phyloP scores from a whole-genome alignment of 768 basidiomycete species.

The Amanita pallidorosea region DNA sequence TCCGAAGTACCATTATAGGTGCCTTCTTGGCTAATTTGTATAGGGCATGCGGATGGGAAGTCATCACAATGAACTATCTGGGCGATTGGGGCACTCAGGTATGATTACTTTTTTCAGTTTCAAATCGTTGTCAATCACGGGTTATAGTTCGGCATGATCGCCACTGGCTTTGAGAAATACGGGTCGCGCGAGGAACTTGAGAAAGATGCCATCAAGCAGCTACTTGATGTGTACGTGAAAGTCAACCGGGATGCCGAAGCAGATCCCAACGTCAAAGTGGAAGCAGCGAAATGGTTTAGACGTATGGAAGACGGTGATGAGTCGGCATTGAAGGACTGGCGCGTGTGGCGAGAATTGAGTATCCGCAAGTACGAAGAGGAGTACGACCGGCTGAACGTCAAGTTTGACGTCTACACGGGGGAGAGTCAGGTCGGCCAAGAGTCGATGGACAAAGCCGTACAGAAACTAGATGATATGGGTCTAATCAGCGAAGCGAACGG shows the following conservation, averaged over 20 bases:
- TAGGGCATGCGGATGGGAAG: slow-evolving; percentile 88
- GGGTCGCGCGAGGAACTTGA: slow-evolving; percentile 78
- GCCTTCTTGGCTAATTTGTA: slow-evolving; percentile 87
- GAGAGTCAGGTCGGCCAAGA: slow-evolving; percentile 74
- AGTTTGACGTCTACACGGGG: slow-evolving; percentile 88
- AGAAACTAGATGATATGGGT: slow-evolving; percentile 56
- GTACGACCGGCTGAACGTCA: slow-evolving; percentile 81
- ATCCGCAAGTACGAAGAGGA: slow-evolving; percentile 83
- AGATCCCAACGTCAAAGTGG: slow-evolving; percentile 60
- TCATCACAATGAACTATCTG: slow-evolving; percentile 86
- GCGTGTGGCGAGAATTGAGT: slow-evolving; percentile 84
- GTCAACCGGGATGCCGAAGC: slow-evolving; percentile 77
- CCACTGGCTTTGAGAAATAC: slow-evolving; percentile 86
- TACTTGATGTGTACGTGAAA: slow-evolving; percentile 91
- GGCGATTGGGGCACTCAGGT: slow-evolving; percentile 99
- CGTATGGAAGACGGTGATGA: slow-evolving; percentile 93
- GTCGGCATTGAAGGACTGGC: slow-evolving; percentile 77
- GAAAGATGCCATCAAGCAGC: slow-evolving; percentile 87
- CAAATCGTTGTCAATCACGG: background rate
- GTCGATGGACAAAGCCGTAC: slow-evolving; percentile 64
- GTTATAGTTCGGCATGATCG: slow-evolving; percentile 72
- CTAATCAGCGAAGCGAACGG: slow-evolving; percentile 71
- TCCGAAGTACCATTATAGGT: slow-evolving; percentile 98
- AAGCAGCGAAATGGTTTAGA: slow-evolving; percentile 83
- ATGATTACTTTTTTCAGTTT: background rate